phyloP scores from a whole-genome alignment of 768 basidiomycete species.

The Tubosaeta sp. region DNA sequence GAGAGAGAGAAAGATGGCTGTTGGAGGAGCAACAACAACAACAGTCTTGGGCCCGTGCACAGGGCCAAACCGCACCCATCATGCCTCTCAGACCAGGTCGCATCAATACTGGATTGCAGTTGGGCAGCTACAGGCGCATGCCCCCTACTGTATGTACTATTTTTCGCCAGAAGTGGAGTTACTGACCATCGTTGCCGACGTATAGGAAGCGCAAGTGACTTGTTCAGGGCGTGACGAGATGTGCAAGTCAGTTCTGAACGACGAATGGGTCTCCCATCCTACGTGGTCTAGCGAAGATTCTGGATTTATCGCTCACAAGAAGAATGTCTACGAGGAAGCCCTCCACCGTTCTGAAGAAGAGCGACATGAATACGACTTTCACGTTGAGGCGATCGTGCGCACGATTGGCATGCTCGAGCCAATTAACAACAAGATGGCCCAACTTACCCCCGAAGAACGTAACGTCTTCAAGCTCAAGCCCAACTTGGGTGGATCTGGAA shows the following conservation, averaged over 20 bases:
- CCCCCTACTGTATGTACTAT: constrained; percentile 64
- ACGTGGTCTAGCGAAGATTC: constrained; percentile 94
- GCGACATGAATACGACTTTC: constrained; percentile 98
- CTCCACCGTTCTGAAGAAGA: constrained; percentile 96
- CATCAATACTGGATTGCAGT: constrained; percentile 64
- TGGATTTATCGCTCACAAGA: constrained; percentile 85
- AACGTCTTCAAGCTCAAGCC: constrained; percentile 81
- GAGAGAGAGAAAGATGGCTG: constrained; percentile 52
- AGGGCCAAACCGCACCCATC: constrained; percentile 36
- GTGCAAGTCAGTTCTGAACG: constrained; percentile 94
- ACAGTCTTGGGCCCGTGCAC: constrained; percentile 50
- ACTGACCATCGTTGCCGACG: neutral
- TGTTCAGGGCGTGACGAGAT: constrained; percentile 97
- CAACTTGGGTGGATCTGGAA: constrained; percentile 76
- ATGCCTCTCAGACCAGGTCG: constrained; percentile 46
- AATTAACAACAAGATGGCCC: constrained; percentile 79
- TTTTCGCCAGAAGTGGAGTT: neutral
- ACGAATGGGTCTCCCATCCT: constrained; percentile 98
- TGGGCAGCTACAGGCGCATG: constrained; percentile 88
- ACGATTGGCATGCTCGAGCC: constrained; percentile 92
- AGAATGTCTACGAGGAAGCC: constrained; percentile 96
- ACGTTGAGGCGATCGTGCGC: constrained; percentile 90
- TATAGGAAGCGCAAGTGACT: constrained; percentile 77
- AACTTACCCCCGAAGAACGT: constrained; percentile 75
- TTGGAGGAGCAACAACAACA: constrained; percentile 42